phyloP scores from a whole-genome alignment of 306 rosid genomes.

The Alnus glutinosa region DNA sequence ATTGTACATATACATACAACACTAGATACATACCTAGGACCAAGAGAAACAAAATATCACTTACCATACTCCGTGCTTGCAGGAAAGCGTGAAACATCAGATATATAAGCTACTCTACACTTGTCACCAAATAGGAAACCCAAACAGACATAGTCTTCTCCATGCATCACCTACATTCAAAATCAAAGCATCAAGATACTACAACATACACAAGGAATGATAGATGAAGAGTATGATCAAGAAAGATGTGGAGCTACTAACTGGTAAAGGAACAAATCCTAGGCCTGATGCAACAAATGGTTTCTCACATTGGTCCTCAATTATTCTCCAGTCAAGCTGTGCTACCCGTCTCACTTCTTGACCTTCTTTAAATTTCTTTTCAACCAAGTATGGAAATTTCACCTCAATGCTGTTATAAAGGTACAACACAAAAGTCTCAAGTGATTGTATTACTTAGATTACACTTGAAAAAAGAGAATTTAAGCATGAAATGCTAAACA shows the following conservation, averaged over 20 bases:
- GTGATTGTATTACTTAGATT: conserved; percentile 3
- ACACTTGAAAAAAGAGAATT: neutral
- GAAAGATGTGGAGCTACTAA: conserved; percentile 44
- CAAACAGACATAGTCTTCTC: conserved; percentile 90
- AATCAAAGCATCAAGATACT: conserved; percentile 27
- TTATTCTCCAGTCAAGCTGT: conserved; percentile 83
- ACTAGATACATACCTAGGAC: no score
- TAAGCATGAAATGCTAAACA: neutral
- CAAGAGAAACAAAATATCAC: conserved; percentile 11
- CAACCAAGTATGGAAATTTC: conserved; percentile 87
- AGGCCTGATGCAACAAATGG: conserved; percentile 86
- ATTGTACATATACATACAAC: no score
- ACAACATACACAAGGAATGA: conserved; percentile 5
- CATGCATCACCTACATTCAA: conserved; percentile 82
- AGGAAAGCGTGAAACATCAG: conserved; percentile 91
- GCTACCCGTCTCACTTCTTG: conserved; percentile 94
- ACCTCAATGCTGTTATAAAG: conserved; percentile 61
- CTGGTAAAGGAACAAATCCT: conserved; percentile 85
- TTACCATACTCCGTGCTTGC: conserved; percentile 81
- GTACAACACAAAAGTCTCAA: conserved; percentile 20
- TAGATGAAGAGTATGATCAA: conserved; percentile 16
- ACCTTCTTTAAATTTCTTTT: conserved; percentile 74
- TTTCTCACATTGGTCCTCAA: conserved; percentile 55
- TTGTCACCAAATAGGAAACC: conserved; percentile 93
- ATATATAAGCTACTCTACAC: conserved; percentile 80